Base-by-base conservation (phyloP, 148 eudicot species). In the Cornus controversa region DNA sequence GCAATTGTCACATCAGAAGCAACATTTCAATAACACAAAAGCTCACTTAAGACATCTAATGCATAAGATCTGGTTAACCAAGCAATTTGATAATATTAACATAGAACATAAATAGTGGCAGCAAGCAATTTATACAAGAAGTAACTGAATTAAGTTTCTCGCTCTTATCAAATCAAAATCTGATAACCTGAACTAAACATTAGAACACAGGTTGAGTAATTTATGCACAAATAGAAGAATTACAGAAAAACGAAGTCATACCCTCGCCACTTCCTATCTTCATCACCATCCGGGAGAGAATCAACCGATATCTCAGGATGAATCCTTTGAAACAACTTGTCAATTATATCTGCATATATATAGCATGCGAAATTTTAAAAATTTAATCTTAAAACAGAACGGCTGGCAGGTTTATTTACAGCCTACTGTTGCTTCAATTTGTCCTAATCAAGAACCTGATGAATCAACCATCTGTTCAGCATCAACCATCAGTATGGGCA, bases 391-490 rank as follows among this genome's bases (percentile, higher is more conserved):
- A 15, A 68, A 15, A 40, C 45, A 53, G 23, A 16, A 31, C 15
- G 29, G 18, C 64, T 18, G 28, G 9, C 6, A 36, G 58, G 28
- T n/a, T 40, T 25, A n/a, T 54, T 24, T n/a, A 28, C 8, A 66
- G 16, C 27, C 72, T 16, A 60, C 14, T 6, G 70, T 62, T 79
- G 47, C 34, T 63, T 78, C 14, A 8, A 71, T 4, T 40, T 42
- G 29, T 42, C 34, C 23, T n/a, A 62, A 70, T 34, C 57, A 74
- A 58, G 72, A 63, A 96, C 99, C 99, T 90, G 99, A 91, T 53
- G 99, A 96, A 79, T 96, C 89, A 40, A 89, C 93, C 92, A 96
- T 83, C 58, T 83, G 90, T 85, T 90, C 93, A 71, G 97, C 99
- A 73, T 96, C 97, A 78, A 96, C 98, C 85, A 88, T 85, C 84